Conservation (phyloP, 306 rosid species). For the peach (Prunus persica) region DNA sequence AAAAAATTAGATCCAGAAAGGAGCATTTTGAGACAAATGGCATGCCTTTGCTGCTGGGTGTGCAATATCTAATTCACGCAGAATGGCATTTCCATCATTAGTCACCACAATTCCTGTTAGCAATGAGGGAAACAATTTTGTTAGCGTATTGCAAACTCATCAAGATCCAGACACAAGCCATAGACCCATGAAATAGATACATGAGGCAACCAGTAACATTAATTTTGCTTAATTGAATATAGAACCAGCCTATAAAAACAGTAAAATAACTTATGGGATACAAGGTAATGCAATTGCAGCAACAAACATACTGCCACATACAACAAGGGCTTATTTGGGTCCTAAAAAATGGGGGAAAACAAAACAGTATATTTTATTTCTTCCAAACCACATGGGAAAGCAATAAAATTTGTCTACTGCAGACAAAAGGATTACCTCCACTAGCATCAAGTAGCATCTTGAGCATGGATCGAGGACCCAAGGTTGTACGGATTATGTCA, state of each 20-base stretch:
- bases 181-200: not conserved
- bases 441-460: conserved; percentile 83
- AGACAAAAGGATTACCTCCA: conserved; percentile 53
- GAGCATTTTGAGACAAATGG: conserved; percentile 17
- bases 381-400: not conserved
- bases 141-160: not conserved
- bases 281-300: not conserved
- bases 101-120: conserved; percentile 90
- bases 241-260: not conserved
- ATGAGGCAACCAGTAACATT: not conserved
- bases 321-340: not conserved
- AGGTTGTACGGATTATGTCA: conserved; percentile 84
- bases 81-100: conserved; percentile 95
- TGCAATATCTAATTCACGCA: conserved; percentile 90
- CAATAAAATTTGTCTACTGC: not conserved
- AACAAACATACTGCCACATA: not conserved
- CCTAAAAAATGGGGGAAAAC: not conserved
- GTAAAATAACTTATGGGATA: not conserved
- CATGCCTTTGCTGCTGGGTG: conserved; percentile 97
- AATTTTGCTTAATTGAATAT: not conserved
- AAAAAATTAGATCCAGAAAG: not conserved
- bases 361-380: not conserved
- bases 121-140: conserved; percentile 3
- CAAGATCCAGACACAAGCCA: not conserved
- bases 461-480: conserved; percentile 97